A percentile compares a stretch with the other conserved stretches of the same genome.
Evolutionary conservation across 2,329 filamentous ascomycete genomes (phyloP).

Genomic region (Fusarium bactridioides): DNA sequence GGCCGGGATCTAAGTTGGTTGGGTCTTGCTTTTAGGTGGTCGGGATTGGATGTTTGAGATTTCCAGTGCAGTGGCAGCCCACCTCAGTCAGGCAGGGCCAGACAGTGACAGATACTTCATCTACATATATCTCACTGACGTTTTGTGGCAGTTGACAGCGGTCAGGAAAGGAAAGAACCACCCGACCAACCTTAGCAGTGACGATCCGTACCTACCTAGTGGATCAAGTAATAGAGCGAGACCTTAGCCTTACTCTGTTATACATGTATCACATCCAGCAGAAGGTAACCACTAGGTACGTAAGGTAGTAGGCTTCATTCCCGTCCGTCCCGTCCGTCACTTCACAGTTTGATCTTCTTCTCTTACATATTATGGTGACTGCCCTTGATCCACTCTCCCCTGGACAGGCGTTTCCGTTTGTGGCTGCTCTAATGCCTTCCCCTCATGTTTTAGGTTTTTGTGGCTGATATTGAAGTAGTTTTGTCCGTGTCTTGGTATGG

Average conservation of each 20-base stretch:
- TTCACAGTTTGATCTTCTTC: background rate
- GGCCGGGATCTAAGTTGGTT: background rate
- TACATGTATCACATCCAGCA: background rate
- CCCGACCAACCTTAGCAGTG: background rate
- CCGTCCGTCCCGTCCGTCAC: background rate
- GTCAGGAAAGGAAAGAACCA: background rate
- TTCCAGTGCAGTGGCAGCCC: background rate
- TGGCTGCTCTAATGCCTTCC: background rate
- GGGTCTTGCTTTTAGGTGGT: background rate
- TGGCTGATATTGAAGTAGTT: background rate
- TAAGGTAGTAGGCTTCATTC: background rate
- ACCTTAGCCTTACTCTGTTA: background rate
- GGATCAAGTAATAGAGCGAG: background rate
- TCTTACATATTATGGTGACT: background rate
- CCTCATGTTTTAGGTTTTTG: slow-evolving; percentile 1
- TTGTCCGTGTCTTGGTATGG: background rate
- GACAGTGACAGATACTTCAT: background rate
- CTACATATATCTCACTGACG: background rate
- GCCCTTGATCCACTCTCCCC: background rate
- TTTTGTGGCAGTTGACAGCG: background rate
- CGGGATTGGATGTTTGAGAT: background rate
- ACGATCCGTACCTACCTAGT: background rate
- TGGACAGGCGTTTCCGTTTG: background rate
- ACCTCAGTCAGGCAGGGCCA: background rate
- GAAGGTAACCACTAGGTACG: background rate